Percentiles rank a stretch among this genome's conserved stretches.
phyloP scores from a whole-genome alignment of 1,284 basidiomycete species.

The Butyriboletus regius region DNA sequence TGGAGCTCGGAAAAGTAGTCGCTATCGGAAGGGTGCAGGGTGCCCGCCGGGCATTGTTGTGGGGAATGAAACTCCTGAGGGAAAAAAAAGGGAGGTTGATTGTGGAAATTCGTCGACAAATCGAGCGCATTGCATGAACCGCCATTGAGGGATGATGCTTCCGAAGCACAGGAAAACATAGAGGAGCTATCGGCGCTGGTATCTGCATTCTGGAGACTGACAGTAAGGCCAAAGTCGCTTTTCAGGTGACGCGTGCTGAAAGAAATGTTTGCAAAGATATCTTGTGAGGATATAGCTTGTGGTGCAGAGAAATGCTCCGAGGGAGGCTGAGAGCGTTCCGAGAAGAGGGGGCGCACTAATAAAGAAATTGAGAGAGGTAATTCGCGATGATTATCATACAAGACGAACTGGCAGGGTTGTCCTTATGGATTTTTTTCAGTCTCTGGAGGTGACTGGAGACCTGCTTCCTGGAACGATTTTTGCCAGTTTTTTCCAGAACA shows the following conservation, averaged over 20 bases:
- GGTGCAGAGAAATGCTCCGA: conserved; percentile 8
- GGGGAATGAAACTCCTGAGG: conserved; percentile 9
- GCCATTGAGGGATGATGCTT: conserved; percentile 2
- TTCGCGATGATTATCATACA: not conserved
- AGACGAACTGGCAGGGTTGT: conserved; percentile 28
- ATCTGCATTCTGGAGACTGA: conserved; percentile 7
- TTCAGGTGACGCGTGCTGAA: conserved; percentile 10
- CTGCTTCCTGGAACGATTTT: conserved; percentile 31
- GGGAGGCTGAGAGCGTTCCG: conserved; percentile 17
- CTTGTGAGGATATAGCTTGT: conserved; percentile 12
- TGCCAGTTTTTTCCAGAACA: conserved; percentile 32
- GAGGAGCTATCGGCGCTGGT: not conserved
- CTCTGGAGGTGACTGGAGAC: conserved; percentile 32
- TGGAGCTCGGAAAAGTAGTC: conserved; percentile 15
- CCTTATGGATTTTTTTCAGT: conserved; percentile 29
- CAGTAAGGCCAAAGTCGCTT: conserved; percentile 11
- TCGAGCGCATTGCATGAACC: not conserved
- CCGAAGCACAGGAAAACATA: conserved; percentile 5
- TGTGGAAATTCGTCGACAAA: conserved; percentile 4
- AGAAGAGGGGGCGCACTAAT: conserved; percentile 25
- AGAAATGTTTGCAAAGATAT: conserved; percentile 9
- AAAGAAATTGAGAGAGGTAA: not conserved
- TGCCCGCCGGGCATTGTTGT: conserved; percentile 7
- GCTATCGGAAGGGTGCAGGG: conserved; percentile 1
- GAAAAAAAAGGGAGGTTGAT: conserved; percentile 5